Base-by-base conservation (phyloP, 805 yeast species). In the Metschnikowia borealis region DNA sequence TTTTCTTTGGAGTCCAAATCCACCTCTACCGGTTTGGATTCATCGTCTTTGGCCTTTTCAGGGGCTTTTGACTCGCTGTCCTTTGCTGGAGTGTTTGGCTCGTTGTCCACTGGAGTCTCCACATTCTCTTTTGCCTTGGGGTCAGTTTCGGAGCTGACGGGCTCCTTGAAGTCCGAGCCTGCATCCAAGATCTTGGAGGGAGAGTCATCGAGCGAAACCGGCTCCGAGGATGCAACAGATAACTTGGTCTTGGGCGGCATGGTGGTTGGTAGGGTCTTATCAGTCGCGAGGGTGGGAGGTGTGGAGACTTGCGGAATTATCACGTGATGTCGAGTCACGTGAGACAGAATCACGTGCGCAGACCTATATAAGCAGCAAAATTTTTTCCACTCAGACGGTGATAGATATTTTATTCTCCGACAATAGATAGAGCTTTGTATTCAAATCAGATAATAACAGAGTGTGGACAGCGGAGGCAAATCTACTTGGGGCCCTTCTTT, bases 391-490 rank as follows among this genome's bases (percentile, higher is more conserved):
- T 58, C 51, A 41, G 52, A 53, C 58, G 49, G 52, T 46, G 68
- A 67, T 65, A 66, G 67, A 61, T 57, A 52, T 51, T 39, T 14
- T 17, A 35, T n/a, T 46, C 74, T 69, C 71, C 72, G 72, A 66
- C 58, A 49, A 52, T 57, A 58, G 74, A 62, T 73, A 73, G 77
- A 73, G 75, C 77, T 72, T 67, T 60, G 57, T 62, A 62, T 55
- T 44, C 58, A 56, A 32, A 32, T 48, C 57, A 47, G 54, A 65
- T 63, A 65, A 54, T 66, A 56, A 14, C 59, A 58, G 63, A 69
- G 77, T 73, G 76, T 73, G 77, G 77, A 73, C 76, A 72, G 68
- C 73, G 75, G 76, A 73, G 77, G 62, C 63, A 72, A 46, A 72
- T 33, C 38, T n/a, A 54, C 11, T 5, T 36, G 6, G 48, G 46